A percentile compares a stretch with the other conserved stretches of the same genome.
These are phyloP conservation scores for Hirschioporus abietinus DNA, from an alignment of 768 basidiomycete genomes.

Conservation along the genomic window DNA sequence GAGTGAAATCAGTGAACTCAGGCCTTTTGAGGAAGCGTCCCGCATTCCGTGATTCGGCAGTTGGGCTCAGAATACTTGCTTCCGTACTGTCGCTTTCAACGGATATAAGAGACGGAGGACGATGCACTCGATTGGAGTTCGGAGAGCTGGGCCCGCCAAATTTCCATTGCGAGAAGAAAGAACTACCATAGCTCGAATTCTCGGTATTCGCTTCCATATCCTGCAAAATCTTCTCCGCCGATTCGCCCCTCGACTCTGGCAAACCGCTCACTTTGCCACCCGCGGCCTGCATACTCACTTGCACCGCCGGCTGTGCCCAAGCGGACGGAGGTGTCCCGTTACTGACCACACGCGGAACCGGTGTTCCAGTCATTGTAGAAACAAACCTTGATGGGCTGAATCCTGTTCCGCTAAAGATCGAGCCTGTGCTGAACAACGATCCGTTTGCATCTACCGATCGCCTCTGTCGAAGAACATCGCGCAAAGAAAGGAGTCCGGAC, in stretches of 20 bases:
- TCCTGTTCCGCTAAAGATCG: constrained; percentile 15
- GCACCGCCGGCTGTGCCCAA: constrained; percentile 55
- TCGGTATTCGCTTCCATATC: constrained; percentile 32
- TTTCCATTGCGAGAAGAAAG: constrained; percentile 17
- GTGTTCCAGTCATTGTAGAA: constrained; percentile 16
- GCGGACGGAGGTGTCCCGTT: constrained; percentile 34
- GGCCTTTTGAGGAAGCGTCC: neutral
- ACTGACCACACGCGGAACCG: constrained; percentile 11
- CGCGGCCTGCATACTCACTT: constrained; percentile 43
- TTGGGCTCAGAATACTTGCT: constrained; percentile 10
- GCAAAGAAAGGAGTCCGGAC: constrained; percentile 49
- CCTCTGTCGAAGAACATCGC: constrained; percentile 58
- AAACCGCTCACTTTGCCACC: constrained; percentile 41
- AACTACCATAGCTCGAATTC: constrained; percentile 19
- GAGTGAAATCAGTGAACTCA: neutral
- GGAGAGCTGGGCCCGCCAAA: constrained; percentile 15
- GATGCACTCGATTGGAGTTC: constrained; percentile 30
- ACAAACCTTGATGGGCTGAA: constrained; percentile 5
- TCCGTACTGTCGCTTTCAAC: constrained; percentile 35
- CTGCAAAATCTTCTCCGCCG: constrained; percentile 41
- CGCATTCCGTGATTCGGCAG: neutral
- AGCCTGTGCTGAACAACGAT: constrained; percentile 15
- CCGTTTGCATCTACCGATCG: constrained; percentile 29
- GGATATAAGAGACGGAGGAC: constrained; percentile 37
- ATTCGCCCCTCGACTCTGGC: constrained; percentile 27